A percentile compares a stretch with the other conserved stretches of the same genome.
These are phyloP conservation scores for Abelmoschus esculentus DNA, from an alignment of 345 rosid genomes.

Conservation along the genomic window DNA sequence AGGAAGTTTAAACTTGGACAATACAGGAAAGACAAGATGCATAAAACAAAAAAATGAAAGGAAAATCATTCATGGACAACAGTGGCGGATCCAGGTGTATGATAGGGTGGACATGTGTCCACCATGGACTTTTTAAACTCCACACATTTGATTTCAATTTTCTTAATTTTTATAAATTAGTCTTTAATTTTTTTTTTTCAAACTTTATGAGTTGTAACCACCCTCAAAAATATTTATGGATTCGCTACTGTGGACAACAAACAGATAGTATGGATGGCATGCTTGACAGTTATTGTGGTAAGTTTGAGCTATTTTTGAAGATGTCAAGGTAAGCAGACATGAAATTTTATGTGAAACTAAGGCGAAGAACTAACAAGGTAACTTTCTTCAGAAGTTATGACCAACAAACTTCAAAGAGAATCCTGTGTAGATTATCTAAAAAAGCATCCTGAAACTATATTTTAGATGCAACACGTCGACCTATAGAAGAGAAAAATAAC, in stretches of 20 bases:
- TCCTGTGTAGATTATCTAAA: neutral
- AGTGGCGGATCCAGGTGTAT: no score
- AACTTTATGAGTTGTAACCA: no score
- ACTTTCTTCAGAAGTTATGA: neutral
- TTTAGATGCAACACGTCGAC: neutral
- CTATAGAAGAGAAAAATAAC: neutral
- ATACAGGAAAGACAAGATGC: neutral
- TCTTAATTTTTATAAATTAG: no score
- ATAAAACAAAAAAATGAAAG: neutral
- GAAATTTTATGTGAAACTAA: neutral
- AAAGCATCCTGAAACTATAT: neutral
- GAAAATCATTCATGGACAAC: neutral
- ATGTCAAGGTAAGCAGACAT: neutral
- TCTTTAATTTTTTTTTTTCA: no score
- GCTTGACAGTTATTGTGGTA: neutral
- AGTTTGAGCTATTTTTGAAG: neutral
- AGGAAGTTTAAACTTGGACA: neutral
- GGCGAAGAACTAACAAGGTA: neutral
- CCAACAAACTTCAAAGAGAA: neutral
- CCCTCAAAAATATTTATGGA: no score
- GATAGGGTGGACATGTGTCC: no score
- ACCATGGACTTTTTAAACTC: no score
- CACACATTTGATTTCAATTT: no score
- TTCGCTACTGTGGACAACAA: neutral
- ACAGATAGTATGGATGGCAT: neutral